Evolutionary conservation across 2,329 filamentous ascomycete genomes (phyloP).

Genomic region (Lecanicillium sp.): DNA sequence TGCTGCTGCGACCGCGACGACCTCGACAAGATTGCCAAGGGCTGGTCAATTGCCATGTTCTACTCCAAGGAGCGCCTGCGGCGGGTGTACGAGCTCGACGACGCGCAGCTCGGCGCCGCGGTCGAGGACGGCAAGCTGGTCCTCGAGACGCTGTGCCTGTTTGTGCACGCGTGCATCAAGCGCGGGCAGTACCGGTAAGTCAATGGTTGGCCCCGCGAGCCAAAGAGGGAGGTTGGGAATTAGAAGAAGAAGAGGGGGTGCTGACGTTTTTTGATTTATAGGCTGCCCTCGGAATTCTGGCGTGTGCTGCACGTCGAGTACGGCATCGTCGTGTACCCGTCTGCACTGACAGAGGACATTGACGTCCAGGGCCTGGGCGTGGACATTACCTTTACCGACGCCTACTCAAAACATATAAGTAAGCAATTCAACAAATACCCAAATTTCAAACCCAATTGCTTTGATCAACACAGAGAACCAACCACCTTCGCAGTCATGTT

Average conservation of each 20-base stretch:
- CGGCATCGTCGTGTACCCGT: constrained; percentile 36
- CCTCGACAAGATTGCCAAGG: constrained; percentile 30
- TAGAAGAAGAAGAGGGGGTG: neutral
- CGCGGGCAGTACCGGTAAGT: constrained; percentile 30
- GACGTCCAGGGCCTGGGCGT: constrained; percentile 26
- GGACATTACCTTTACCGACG: constrained; percentile 32
- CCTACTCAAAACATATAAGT: constrained; percentile 33
- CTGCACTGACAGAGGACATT: constrained; percentile 31
- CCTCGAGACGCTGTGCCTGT: constrained; percentile 35
- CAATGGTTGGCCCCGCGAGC: neutral
- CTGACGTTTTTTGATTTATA: constrained; percentile 14
- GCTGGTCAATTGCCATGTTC: constrained; percentile 32
- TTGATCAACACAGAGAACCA: neutral
- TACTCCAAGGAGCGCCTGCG: constrained; percentile 30
- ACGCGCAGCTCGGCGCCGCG: constrained; percentile 28
- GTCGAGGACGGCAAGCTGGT: constrained; percentile 28
- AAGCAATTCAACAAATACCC: constrained; percentile 9
- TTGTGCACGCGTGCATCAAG: constrained; percentile 34
- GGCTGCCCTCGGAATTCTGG: constrained; percentile 34
- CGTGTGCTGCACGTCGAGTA: constrained; percentile 32
- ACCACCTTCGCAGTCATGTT: constrained; percentile 28
- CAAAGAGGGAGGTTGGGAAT: neutral
- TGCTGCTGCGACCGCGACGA: constrained; percentile 23
- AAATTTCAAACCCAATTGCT: neutral
- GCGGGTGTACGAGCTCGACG: constrained; percentile 26